These are phyloP conservation scores for Cerrena zonata DNA, from an alignment of 1,284 basidiomycete genomes.

Conservation along the genomic window DNA sequence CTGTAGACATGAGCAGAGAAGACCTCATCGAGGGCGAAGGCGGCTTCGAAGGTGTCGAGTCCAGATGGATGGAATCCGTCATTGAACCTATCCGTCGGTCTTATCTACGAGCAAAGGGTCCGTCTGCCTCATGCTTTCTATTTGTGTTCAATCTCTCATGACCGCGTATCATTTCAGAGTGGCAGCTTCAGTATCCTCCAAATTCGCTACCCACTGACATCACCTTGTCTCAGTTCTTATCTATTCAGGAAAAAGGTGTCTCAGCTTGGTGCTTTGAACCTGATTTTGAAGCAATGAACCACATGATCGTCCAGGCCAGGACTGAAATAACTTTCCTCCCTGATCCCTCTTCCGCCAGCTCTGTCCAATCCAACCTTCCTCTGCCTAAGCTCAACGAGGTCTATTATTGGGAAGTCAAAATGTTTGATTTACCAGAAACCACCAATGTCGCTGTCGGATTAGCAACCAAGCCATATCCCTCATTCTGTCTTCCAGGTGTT, in stretches of 20 bases:
- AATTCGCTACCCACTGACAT: slow-evolving; percentile 92
- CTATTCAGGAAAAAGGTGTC: slow-evolving; percentile 96
- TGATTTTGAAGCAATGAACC: slow-evolving; percentile 88
- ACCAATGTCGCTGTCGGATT: slow-evolving; percentile 85
- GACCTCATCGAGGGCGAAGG: slow-evolving; percentile 87
- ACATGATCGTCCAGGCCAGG: slow-evolving; percentile 84
- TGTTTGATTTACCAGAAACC: slow-evolving; percentile 85
- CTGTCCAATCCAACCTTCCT: slow-evolving; percentile 90
- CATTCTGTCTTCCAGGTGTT: slow-evolving; percentile 85
- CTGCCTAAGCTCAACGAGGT: slow-evolving; percentile 94
- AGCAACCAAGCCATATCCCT: slow-evolving; percentile 91
- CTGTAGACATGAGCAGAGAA: slow-evolving; percentile 87
- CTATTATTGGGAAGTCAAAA: slow-evolving; percentile 97
- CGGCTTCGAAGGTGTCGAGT: slow-evolving; percentile 85
- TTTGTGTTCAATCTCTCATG: slow-evolving; percentile 5
- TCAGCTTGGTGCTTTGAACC: slow-evolving; percentile 97
- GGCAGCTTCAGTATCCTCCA: slow-evolving; percentile 85
- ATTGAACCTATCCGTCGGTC: slow-evolving; percentile 63
- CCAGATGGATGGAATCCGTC: slow-evolving; percentile 86
- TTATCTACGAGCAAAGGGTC: slow-evolving; percentile 87
- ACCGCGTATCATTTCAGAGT: slow-evolving; percentile 54
- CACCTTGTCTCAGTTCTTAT: slow-evolving; percentile 92
- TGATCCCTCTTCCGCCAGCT: slow-evolving; percentile 87
- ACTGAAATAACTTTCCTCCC: slow-evolving; percentile 95
- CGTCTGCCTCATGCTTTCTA: slow-evolving; percentile 23